Evolutionary conservation across 208 protist genomes (phyloP), one percentile per base, ranked within the genome.

Genomic region (Leishmania turanica): DNA sequence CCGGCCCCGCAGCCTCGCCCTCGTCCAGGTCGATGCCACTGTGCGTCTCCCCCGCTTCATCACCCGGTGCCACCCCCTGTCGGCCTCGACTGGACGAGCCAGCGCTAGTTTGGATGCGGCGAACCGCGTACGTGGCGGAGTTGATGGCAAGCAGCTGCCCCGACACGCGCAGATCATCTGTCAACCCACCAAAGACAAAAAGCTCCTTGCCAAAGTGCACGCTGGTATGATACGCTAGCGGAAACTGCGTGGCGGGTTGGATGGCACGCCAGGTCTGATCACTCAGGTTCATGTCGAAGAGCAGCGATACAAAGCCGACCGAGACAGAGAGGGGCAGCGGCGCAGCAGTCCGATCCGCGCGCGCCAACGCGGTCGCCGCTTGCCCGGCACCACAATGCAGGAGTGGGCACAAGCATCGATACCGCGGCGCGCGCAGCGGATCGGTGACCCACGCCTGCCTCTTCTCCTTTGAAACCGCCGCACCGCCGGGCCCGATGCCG

Each of bases 111-210:
- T 68, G 56, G 62, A 96, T 71, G 40, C 93, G 77, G 21, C 92
- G 93, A 82, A 93, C 80, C 6, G 83, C 75, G 77, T 95, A 96
- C 11, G 87, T 91, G 40, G 87, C 71, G 6, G 87, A 69, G 80
- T 95, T 66, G 82, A 97, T 84, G 37, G 83, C 85, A 54, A 96
- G 89, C 51, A 97, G 84, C 84, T 97, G 86, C 27, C 86, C 79
- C 3, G 91, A 93, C 15, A 96, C 92, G 17, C 77, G 79, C 76
- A 95, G 66, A 66, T 88, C 75, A 24, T 91, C 93, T 8, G 91
- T 96, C 51, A 97, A 21, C 15, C 94, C 94, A 40, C 94, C 94
- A 91, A 96, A 97, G n/a, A 97, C 77, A 72, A 87, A 96, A 17
- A 97, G 75, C 72, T 85, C 88, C 8, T 81, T 85, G 8, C 80